Conservation (phyloP, 306 rosid genomes). For the Gillenia trifoliata region DNA sequence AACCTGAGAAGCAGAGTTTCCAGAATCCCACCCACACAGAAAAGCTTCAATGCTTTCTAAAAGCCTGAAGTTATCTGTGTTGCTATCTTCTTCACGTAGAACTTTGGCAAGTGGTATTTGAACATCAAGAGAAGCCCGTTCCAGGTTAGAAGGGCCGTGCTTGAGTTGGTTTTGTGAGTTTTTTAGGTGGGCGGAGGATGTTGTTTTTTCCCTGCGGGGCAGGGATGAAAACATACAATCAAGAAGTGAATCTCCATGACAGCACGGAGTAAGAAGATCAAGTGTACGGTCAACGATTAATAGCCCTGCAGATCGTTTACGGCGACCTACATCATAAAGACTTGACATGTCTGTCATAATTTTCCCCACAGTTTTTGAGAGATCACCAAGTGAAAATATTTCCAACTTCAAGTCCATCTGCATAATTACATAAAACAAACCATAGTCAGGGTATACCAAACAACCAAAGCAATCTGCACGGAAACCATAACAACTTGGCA, state of each 20-base stretch:
- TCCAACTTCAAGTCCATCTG: constrained; percentile 98
- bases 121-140: constrained; percentile 69
- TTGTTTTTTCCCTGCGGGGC: constrained; percentile 50
- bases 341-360: constrained; percentile 89
- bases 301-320: constrained; percentile 76
- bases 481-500: background rate
- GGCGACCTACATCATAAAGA: constrained; percentile 91
- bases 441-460: constrained; percentile 28
- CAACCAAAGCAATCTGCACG: constrained; percentile 11
- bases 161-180: constrained; percentile 49
- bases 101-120: constrained; percentile 70
- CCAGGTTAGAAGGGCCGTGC: constrained; percentile 44
- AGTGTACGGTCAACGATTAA: constrained; percentile 84
- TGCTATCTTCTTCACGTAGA: constrained; percentile 49
- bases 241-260: constrained; percentile 88
- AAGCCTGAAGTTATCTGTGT: constrained; percentile 44
- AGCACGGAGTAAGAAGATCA: constrained; percentile 94
- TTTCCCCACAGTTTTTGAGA: constrained; percentile 79
- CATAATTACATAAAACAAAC: constrained; percentile 33
- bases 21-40: constrained; percentile 72
- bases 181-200: constrained; percentile 45
- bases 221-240: constrained; percentile 77
- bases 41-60: constrained; percentile 69
- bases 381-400: constrained; percentile 89
- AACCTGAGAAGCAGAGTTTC: constrained; percentile 46